A percentile compares a stretch with the other conserved stretches of the same genome.
Conservation (phyloP, 2,329 filamentous ascomycete genomes). For the Trichoderma atrobrunneum region DNA sequence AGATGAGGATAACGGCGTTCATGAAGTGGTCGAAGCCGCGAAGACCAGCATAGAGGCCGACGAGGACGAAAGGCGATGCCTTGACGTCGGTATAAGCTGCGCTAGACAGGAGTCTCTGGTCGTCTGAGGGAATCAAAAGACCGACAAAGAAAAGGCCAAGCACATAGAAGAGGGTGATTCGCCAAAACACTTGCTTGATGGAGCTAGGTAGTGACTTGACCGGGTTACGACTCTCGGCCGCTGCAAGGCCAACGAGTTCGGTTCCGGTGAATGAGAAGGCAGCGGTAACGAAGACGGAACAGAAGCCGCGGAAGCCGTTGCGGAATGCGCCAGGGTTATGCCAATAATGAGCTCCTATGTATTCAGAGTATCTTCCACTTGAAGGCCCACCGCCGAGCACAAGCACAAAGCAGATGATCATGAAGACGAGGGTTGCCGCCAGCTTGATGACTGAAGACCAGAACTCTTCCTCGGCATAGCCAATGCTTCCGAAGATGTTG, state of each 20-base stretch:
- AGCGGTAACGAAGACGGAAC: slow-evolving; percentile 66
- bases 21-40: slow-evolving; percentile 49
- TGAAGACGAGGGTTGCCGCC: slow-evolving; percentile 57
- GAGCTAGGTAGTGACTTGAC: slow-evolving; percentile 71
- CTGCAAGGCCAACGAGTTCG: slow-evolving; percentile 67
- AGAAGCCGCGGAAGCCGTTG: slow-evolving; percentile 68
- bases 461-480: slow-evolving; percentile 57
- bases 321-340: slow-evolving; percentile 54
- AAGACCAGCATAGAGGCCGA: slow-evolving; percentile 47
- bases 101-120: slow-evolving; percentile 43
- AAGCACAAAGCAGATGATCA: slow-evolving; percentile 58
- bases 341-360: slow-evolving; percentile 45
- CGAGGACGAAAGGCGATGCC: slow-evolving; percentile 51
- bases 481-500: slow-evolving; percentile 55
- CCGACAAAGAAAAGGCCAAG: slow-evolving; percentile 49
- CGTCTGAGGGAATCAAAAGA: slow-evolving; percentile 43
- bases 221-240: slow-evolving; percentile 65
- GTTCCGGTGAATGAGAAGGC: slow-evolving; percentile 68
- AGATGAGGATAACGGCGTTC: slow-evolving; percentile 53
- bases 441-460: slow-evolving; percentile 55
- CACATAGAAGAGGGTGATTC: slow-evolving; percentile 51
- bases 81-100: slow-evolving; percentile 43
- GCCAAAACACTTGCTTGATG: slow-evolving; percentile 69
- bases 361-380: slow-evolving; percentile 39
- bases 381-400: slow-evolving; percentile 57